Percentiles rank a stretch among this genome's conserved stretches.
phyloP scores from a whole-genome alignment of 2,329 filamentous ascomycete genomes.

The Tolypocladium amazonense region DNA sequence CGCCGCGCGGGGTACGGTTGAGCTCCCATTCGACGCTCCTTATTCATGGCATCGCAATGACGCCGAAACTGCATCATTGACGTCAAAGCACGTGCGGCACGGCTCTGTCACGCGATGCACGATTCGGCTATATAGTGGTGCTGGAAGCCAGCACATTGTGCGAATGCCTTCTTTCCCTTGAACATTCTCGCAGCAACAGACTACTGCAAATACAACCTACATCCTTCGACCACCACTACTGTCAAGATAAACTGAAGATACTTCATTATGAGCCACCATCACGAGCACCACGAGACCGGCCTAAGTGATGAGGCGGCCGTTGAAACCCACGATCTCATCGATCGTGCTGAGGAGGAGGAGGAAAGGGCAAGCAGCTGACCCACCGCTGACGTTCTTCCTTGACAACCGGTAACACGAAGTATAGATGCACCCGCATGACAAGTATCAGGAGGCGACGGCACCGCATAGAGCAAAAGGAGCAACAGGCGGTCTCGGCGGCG shows the following conservation, averaged over 20 bases:
- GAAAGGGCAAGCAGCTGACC: background rate
- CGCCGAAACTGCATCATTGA: background rate
- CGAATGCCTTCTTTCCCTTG: background rate
- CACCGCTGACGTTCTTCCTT: too few species aligned
- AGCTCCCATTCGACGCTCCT: background rate
- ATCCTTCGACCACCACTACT: background rate
- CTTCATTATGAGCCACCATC: background rate
- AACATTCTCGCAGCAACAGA: background rate
- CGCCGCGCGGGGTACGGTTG: background rate
- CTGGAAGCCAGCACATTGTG: background rate
- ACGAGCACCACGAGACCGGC: slow-evolving; percentile 2
- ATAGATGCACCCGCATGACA: slow-evolving; percentile 2
- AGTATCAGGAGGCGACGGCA: background rate
- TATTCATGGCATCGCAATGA: background rate
- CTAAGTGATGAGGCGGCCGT: slow-evolving; percentile 19
- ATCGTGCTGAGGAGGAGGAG: slow-evolving; percentile 17
- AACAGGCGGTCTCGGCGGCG: background rate
- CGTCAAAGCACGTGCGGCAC: background rate
- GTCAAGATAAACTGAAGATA: too few species aligned
- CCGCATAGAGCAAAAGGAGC: background rate
- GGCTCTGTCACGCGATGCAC: background rate
- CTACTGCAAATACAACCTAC: background rate
- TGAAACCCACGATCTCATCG: slow-evolving; percentile 22
- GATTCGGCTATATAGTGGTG: background rate
- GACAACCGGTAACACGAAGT: background rate